Percentiles rank a stretch among this genome's conserved stretches.
phyloP scores from a whole-genome alignment of 2,329 filamentous ascomycete species.

The Byssochlamys sp. region DNA sequence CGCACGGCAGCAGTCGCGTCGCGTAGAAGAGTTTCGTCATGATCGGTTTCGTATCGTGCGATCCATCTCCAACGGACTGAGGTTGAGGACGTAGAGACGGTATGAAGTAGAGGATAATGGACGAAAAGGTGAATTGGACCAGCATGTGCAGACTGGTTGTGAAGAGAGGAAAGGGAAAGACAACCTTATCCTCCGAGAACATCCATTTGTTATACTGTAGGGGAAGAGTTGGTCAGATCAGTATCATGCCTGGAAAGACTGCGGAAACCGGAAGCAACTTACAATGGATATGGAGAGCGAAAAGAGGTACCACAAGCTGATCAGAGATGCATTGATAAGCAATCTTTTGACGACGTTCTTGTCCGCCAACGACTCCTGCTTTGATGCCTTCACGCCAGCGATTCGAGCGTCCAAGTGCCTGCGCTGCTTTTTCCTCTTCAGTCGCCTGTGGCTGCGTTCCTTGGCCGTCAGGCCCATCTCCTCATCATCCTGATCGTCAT shows the following conservation, averaged over 20 bases:
- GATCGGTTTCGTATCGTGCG: constrained; percentile 49
- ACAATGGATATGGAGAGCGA: constrained; percentile 48
- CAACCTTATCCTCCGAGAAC: constrained; percentile 75
- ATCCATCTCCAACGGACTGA: constrained; percentile 32
- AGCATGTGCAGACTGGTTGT: constrained; percentile 93
- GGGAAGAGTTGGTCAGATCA: constrained; percentile 4
- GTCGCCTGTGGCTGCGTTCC: constrained; percentile 57
- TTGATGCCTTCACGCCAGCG: constrained; percentile 51
- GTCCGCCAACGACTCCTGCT: constrained; percentile 66
- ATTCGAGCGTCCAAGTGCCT: constrained; percentile 62
- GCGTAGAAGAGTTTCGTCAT: constrained; percentile 89
- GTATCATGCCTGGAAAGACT: background rate
- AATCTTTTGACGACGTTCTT: constrained; percentile 60
- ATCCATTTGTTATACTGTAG: constrained; percentile 97
- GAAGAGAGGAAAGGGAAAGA: constrained; percentile 91
- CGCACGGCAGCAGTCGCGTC: constrained; percentile 83
- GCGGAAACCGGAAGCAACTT: background rate
- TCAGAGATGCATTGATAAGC: constrained; percentile 67
- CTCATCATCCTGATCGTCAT: constrained; percentile 74
- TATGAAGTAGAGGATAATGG: constrained; percentile 67
- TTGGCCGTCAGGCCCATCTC: constrained; percentile 74
- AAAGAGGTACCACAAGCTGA: constrained; percentile 81
- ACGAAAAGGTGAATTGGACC: constrained; percentile 77
- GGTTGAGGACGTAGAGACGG: constrained; percentile 66
- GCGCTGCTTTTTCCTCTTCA: constrained; percentile 57